Evolutionary conservation across 768 basidiomycete species (phyloP), one percentile per base, ranked within the genome.

Genomic region (Peribolospora kevripleyi): DNA sequence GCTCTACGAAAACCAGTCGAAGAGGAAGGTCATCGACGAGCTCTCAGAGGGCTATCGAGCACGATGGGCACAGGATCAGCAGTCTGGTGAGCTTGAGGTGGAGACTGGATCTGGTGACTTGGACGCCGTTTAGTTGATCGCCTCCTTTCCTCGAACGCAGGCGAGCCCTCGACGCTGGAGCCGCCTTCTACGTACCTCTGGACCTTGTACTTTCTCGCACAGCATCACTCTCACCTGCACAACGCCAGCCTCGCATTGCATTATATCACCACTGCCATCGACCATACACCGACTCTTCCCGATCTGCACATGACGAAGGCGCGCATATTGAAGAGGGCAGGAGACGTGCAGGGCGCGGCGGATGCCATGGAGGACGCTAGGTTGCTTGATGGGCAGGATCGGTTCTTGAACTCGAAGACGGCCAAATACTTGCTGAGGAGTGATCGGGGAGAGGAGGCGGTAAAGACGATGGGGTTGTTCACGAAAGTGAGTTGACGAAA

Each of bases 191-290:
- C 77, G 11, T 82, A 91, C 61, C 75, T 97, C 8, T 98, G 93
- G 93, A 80, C 82, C 7, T 76, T 95, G 45, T 97, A 91, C 70
- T 93, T 83, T 73, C 79, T 97, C 51, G 80, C 87, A 0, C 85
- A 91, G 61, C 88, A 90, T 64, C 73, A 84, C 63, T 82, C 84
- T 0, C 76, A 74, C 63, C 70, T 84, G 2, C 71, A 73, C 0
- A 61, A 63, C 52, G 13, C 55, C n/a, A 66, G 62, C 51, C 25
- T 25, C 25, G 76, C 88, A 0, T 68, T 91, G 7, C 68, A 72
- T 11, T 68, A 82, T 5, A 70, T 97, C 11, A 71, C 77, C 13
- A 58, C 64, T 3, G 88, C 86, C 4, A 66, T 87, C 14, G 62
- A 68, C 25, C 93, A 97, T 64, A 95, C 93, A 0, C 93, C 93